Percentiles rank a stretch among this genome's conserved stretches.
Evolutionary conservation across 371 early-diverging fungal species (phyloP).

Genomic region (Mucor plumbeus): DNA sequence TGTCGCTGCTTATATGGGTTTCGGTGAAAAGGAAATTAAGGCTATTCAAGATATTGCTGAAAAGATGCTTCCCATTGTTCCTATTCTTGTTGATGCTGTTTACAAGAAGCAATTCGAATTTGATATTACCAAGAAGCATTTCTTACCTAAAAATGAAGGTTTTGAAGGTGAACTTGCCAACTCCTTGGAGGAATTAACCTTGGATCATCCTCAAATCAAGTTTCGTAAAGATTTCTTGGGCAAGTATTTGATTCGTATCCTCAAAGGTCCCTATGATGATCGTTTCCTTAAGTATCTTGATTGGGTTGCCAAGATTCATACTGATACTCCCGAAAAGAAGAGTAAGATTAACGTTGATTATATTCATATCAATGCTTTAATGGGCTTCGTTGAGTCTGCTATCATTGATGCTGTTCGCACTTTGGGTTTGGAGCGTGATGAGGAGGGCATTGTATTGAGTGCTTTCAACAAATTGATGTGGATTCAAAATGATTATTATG

Average conservation of each 20-base stretch:
- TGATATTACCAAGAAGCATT: slow-evolving; percentile 67
- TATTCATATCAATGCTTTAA: slow-evolving; percentile 79
- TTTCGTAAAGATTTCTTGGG: slow-evolving; percentile 81
- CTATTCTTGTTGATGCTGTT: slow-evolving; percentile 79
- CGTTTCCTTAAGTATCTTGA: slow-evolving; percentile 78
- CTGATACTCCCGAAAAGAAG: slow-evolving; percentile 74
- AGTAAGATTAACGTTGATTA: slow-evolving; percentile 83
- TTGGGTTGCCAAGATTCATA: slow-evolving; percentile 73
- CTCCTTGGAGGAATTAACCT: slow-evolving; percentile 51
- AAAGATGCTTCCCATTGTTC: slow-evolving; percentile 71
- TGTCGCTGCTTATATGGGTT: slow-evolving; percentile 25
- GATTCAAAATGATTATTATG: slow-evolving; percentile 89
- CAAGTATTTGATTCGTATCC: slow-evolving; percentile 74
- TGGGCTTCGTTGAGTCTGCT: slow-evolving; percentile 74
- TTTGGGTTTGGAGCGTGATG: slow-evolving; percentile 62
- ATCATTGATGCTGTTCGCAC: slow-evolving; percentile 67
- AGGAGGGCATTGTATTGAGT: slow-evolving; percentile 60
- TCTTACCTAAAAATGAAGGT: slow-evolving; percentile 74
- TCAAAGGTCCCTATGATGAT: slow-evolving; percentile 76
- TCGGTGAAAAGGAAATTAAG: slow-evolving; percentile 42
- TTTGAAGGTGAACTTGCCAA: slow-evolving; percentile 55
- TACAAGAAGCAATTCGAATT: slow-evolving; percentile 65
- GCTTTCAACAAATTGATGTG: slow-evolving; percentile 88
- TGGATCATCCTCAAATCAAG: slow-evolving; percentile 75
- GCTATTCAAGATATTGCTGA: slow-evolving; percentile 72